phyloP scores from a whole-genome alignment of 179 eudicot genomes.

The Gypsophila paniculata region DNA sequence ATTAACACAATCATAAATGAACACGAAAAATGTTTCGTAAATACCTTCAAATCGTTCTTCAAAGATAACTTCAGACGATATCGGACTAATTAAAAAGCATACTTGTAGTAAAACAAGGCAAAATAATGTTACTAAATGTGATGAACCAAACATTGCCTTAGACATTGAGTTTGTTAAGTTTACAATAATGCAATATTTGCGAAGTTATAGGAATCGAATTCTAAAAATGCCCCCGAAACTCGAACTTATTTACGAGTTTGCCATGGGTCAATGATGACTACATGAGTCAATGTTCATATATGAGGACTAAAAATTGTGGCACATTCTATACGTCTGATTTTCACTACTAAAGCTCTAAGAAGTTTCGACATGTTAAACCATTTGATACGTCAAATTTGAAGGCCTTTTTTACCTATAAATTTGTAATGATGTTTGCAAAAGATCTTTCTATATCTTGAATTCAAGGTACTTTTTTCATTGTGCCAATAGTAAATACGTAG shows the following conservation, averaged over 20 bases:
- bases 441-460: too few species aligned
- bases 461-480: too few species aligned
- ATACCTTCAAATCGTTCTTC: conserved; percentile 91
- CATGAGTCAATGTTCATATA: neutral
- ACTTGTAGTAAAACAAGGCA: conserved; percentile 27
- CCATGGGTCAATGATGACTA: conserved; percentile 12
- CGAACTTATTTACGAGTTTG: conserved; percentile 22
- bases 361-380: neutral
- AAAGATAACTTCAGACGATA: conserved; percentile 64
- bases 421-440: neutral
- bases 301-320: neutral
- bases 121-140: conserved; percentile 15
- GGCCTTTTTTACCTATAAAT: neutral
- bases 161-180: conserved; percentile 1
- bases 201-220: conserved; percentile 22
- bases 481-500: too few species aligned
- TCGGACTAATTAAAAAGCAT: conserved; percentile 29
- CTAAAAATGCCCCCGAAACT: neutral
- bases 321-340: conserved; percentile 16
- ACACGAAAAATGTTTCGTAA: neutral
- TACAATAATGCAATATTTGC: neutral
- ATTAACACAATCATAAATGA: neutral
- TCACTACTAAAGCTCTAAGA: neutral
- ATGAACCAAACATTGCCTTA: conserved; percentile 8
- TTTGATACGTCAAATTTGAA: neutral